Conservation (phyloP, 2,329 filamentous ascomycete species). For the Dothideomycetes sp. region DNA sequence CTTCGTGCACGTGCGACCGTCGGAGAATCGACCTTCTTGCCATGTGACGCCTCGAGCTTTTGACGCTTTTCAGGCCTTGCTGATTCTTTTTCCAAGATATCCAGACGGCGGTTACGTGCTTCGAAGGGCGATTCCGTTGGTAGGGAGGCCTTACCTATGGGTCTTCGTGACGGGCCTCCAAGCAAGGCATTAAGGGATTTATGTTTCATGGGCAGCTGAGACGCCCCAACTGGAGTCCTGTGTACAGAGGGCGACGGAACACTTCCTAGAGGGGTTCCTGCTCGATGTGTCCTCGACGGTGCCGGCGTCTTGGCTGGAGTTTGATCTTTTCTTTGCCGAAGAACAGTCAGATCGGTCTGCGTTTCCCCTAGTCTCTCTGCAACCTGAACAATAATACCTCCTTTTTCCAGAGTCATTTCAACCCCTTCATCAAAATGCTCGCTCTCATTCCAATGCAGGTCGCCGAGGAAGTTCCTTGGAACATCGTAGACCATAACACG, state of each 20-base stretch:
- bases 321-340: constrained; percentile 61
- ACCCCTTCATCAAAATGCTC: constrained; percentile 69
- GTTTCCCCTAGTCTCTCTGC: constrained; percentile 62
- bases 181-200: constrained; percentile 56
- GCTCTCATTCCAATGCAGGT: constrained; percentile 68
- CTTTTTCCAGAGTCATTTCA: constrained; percentile 68
- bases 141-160: constrained; percentile 51
- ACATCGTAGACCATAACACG: constrained; percentile 86
- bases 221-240: constrained; percentile 19
- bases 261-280: constrained; percentile 19
- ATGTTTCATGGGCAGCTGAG: constrained; percentile 38
- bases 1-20: no score
- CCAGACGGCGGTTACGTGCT: constrained; percentile 32
- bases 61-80: constrained; percentile 32
- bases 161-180: constrained; percentile 54
- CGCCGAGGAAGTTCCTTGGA: constrained; percentile 69
- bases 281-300: constrained; percentile 20
- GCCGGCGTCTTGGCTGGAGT: constrained; percentile 14
- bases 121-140: constrained; percentile 59
- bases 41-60: constrained; percentile 23
- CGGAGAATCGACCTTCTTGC: no score
- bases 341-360: constrained; percentile 67
- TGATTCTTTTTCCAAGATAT: constrained; percentile 25
- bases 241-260: constrained; percentile 34
- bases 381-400: constrained; percentile 70